phyloP scores from a whole-genome alignment of 2,329 filamentous ascomycete genomes.

The Xylariales sp. region DNA sequence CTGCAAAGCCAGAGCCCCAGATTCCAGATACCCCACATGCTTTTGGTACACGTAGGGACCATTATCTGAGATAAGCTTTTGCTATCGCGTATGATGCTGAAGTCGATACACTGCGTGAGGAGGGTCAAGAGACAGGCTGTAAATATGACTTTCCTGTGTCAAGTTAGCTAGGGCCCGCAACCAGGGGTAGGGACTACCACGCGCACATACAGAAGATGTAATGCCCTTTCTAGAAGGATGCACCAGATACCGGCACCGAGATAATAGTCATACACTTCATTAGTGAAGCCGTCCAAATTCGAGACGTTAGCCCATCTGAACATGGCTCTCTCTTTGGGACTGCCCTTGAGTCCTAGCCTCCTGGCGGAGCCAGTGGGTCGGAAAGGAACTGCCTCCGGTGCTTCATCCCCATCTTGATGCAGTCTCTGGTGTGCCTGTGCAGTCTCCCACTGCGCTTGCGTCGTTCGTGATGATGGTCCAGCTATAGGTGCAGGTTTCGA shows the following conservation, averaged over 20 bases:
- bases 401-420: constrained; percentile 33
- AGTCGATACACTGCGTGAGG: constrained; percentile 81
- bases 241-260: constrained; percentile 79
- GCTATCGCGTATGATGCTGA: constrained; percentile 66
- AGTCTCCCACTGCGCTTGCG: constrained; percentile 50
- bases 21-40: constrained; percentile 73
- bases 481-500: constrained; percentile 26
- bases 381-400: constrained; percentile 10
- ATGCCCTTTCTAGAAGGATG: constrained; percentile 66
- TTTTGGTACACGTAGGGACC: constrained; percentile 69
- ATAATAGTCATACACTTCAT: constrained; percentile 83
- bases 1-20: constrained; percentile 78
- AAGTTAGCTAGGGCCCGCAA: constrained; percentile 1
- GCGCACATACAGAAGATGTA: constrained; percentile 66
- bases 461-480: constrained; percentile 38
- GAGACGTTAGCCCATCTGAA: constrained; percentile 92
- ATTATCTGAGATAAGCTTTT: constrained; percentile 48
- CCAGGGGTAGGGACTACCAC: too few species aligned
- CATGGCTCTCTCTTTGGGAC: constrained; percentile 69
- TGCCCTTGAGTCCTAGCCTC: constrained; percentile 17
- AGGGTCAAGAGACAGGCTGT: constrained; percentile 80
- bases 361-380: constrained; percentile 14
- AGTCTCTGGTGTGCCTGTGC: constrained; percentile 47
- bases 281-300: constrained; percentile 83
- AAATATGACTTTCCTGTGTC: constrained; percentile 68